Evolutionary conservation across 2,329 filamentous ascomycete genomes (phyloP).

Genomic region (Pseudofabraea citricarpa): DNA sequence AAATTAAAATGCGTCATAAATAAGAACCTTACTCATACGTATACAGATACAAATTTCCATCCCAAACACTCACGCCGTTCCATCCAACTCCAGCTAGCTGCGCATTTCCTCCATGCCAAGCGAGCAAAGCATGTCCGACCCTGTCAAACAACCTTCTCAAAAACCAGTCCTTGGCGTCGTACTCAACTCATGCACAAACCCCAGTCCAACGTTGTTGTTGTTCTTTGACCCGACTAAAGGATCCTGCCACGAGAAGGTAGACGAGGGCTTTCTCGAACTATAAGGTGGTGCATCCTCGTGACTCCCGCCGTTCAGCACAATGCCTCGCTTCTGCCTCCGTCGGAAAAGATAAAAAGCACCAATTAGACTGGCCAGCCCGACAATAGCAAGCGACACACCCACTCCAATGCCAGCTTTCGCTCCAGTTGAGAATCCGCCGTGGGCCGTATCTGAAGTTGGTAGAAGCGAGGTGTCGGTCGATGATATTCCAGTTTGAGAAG

Average conservation of each 20-base stretch:
- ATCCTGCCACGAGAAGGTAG: not conserved
- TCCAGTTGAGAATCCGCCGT: not conserved
- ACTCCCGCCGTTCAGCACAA: not conserved
- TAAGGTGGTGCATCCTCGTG: not conserved
- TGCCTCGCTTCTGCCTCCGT: not conserved
- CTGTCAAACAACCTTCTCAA: too few species aligned
- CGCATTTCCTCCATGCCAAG: too few species aligned
- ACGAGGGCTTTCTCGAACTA: not conserved
- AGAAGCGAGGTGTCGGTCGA: not conserved
- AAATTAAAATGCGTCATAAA: too few species aligned
- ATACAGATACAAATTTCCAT: too few species aligned
- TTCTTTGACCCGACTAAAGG: not conserved
- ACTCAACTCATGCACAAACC: not conserved
- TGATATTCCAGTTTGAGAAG: not conserved
- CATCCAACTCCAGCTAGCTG: too few species aligned
- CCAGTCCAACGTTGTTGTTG: not conserved
- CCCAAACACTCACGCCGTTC: too few species aligned
- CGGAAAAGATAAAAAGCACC: not conserved
- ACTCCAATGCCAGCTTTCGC: constrained; percentile 1
- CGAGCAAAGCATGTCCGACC: too few species aligned
- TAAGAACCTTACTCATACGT: too few species aligned
- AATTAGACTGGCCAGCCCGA: not conserved
- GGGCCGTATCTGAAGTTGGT: not conserved
- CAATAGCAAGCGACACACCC: not conserved
- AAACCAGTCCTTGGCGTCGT: not conserved